phyloP scores from a whole-genome alignment of 2,329 filamentous ascomycete genomes.

The Colletotrichum acutatum region DNA sequence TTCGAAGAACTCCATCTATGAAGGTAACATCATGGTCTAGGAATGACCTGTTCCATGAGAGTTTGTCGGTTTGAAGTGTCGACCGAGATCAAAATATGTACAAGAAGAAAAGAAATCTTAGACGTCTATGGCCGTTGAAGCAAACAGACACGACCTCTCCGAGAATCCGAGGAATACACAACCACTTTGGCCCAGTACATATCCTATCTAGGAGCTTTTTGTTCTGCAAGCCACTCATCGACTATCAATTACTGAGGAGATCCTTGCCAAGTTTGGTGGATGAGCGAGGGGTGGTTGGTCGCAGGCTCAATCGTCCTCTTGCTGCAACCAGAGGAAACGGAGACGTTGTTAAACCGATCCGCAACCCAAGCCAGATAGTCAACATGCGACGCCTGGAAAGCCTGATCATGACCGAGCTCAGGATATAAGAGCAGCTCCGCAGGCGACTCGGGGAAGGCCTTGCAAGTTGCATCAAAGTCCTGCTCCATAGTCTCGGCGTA shows the following conservation, averaged over 20 bases:
- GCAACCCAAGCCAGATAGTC: slow-evolving; percentile 23
- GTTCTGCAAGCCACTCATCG: background rate
- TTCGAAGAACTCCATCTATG: no score
- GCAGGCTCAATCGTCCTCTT: slow-evolving; percentile 1
- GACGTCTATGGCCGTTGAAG: no score
- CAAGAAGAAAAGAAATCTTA: no score
- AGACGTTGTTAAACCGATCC: slow-evolving; percentile 19
- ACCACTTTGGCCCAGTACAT: background rate
- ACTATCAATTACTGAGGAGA: background rate
- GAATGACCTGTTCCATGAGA: no score
- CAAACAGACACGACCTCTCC: no score
- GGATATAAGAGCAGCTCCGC: slow-evolving; percentile 11
- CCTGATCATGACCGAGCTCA: slow-evolving; percentile 13
- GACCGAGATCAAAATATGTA: no score
- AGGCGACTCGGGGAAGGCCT: background rate
- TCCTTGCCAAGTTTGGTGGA: background rate
- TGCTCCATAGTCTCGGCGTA: slow-evolving; percentile 2
- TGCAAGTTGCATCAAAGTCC: slow-evolving; percentile 1
- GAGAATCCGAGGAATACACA: background rate
- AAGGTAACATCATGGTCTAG: no score
- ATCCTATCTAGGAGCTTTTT: no score
- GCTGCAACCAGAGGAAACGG: background rate
- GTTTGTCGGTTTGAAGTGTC: no score
- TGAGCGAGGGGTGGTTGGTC: background rate
- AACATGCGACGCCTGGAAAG: slow-evolving; percentile 11